Percentiles rank a stretch among this genome's conserved stretches.
These are phyloP conservation scores for Obba rivulosa DNA, from an alignment of 768 basidiomycete genomes.

Conservation along the genomic window DNA sequence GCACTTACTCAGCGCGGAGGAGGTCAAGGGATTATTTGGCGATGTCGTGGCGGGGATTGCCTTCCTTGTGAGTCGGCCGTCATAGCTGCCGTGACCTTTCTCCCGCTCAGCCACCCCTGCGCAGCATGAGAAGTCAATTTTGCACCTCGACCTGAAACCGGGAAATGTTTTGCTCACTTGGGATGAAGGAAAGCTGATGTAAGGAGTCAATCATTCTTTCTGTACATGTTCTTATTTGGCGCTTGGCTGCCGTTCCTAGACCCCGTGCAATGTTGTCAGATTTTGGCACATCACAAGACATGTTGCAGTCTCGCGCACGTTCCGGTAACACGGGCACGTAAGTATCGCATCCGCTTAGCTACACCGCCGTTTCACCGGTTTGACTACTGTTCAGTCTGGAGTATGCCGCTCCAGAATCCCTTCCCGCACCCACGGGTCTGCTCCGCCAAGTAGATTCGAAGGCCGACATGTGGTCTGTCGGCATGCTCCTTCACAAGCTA, in stretches of 20 bases:
- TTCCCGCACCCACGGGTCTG: slow-evolving; percentile 63
- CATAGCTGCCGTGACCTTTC: no score
- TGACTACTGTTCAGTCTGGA: slow-evolving; percentile 50
- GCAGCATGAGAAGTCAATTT: slow-evolving; percentile 76
- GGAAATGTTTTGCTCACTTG: slow-evolving; percentile 90
- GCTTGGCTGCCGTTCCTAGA: no score
- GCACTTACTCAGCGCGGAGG: slow-evolving; percentile 80
- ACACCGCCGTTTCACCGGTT: background rate
- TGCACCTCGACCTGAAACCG: slow-evolving; percentile 92
- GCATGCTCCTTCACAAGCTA: slow-evolving; percentile 93
- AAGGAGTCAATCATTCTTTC: slow-evolving; percentile 20
- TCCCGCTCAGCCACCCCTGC: background rate
- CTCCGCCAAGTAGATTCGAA: slow-evolving; percentile 77
- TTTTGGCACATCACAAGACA: slow-evolving; percentile 92
- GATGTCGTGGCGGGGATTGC: slow-evolving; percentile 85
- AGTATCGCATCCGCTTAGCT: slow-evolving; percentile 25
- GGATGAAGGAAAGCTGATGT: slow-evolving; percentile 85
- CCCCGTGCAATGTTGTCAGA: slow-evolving; percentile 94
- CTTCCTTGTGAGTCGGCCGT: slow-evolving; percentile 62
- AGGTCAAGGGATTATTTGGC: slow-evolving; percentile 72
- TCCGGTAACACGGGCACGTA: slow-evolving; percentile 96
- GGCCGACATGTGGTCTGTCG: slow-evolving; percentile 95
- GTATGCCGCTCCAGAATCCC: slow-evolving; percentile 84
- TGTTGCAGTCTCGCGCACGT: slow-evolving; percentile 65
- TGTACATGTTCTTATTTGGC: background rate